Percentiles rank a stretch among this genome's conserved stretches.
Conservation (phyloP, 2,329 filamentous ascomycete species). For the Pseudogymnoascus sp. region DNA sequence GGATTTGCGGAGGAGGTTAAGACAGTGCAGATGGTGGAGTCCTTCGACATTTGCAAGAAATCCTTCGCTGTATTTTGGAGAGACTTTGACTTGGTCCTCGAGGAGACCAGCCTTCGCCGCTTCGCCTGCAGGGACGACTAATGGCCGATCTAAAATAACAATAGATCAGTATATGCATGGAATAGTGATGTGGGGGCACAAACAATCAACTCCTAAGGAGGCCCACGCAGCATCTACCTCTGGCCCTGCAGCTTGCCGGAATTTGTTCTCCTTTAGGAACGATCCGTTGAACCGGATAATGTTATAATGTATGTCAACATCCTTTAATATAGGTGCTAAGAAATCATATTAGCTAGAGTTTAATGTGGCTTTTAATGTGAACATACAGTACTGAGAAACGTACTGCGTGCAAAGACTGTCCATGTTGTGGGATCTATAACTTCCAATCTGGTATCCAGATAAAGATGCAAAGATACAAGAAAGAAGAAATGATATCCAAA, state of each 20-base stretch:
- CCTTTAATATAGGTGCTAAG: background rate
- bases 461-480: background rate
- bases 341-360: background rate
- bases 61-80: conserved; percentile 42
- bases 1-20: conserved; percentile 45
- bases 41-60: conserved; percentile 41
- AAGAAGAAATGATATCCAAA: background rate
- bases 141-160: conserved; percentile 22
- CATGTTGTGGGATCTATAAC: background rate
- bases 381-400: background rate
- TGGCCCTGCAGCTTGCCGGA: conserved; percentile 36
- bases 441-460: background rate
- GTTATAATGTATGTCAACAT: background rate
- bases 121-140: conserved; percentile 34
- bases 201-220: conserved; percentile 39
- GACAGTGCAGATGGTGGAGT: conserved; percentile 42
- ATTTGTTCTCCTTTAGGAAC: conserved; percentile 44
- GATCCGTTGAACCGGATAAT: conserved; percentile 36
- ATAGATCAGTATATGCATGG: background rate
- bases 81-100: conserved; percentile 42
- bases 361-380: background rate
- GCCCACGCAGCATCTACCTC: conserved; percentile 47
- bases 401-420: background rate
- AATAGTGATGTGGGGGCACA: background rate
- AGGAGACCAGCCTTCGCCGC: conserved; percentile 36